Percentiles rank a stretch among this genome's conserved stretches.
phyloP scores from a whole-genome alignment of 176 grass and related monocot species.

The Carex pumila region DNA sequence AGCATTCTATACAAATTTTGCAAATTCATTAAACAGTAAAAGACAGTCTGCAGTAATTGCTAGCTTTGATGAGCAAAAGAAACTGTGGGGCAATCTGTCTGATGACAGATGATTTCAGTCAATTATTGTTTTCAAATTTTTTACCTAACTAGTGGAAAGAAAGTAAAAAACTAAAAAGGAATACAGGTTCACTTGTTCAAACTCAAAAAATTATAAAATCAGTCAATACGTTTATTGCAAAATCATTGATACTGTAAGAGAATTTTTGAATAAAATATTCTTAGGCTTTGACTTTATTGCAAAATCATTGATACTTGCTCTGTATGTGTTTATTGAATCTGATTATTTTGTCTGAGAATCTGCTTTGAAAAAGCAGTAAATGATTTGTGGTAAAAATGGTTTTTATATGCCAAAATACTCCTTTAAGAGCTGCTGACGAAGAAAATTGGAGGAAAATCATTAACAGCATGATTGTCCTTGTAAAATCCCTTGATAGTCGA shows the following conservation, averaged over 20 bases:
- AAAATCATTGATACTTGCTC: too few species aligned
- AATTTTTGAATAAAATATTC: not conserved
- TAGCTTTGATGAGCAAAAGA: constrained; percentile 61
- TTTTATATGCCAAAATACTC: too few species aligned
- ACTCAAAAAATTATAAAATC: not conserved
- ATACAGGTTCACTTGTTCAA: not conserved
- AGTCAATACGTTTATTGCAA: not conserved
- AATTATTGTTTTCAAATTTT: not conserved
- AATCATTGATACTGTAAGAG: not conserved
- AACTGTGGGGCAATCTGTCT: constrained; percentile 36
- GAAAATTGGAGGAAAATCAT: too few species aligned
- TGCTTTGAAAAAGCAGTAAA: too few species aligned
- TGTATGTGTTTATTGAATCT: too few species aligned
- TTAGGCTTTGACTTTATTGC: not conserved
- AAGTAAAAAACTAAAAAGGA: not conserved
- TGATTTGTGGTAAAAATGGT: too few species aligned
- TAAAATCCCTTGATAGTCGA: not conserved
- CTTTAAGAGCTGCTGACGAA: too few species aligned
- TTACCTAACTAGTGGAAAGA: not conserved
- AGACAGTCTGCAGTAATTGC: constrained; percentile 47
- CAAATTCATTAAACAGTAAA: constrained; percentile 32
- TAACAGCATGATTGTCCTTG: too few species aligned
- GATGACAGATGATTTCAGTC: not conserved
- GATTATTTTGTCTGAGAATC: too few species aligned
- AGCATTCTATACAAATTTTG: constrained; percentile 51